These are phyloP conservation scores for Ramaria sp. DNA, from an alignment of 768 basidiomycete genomes.

Conservation along the genomic window DNA sequence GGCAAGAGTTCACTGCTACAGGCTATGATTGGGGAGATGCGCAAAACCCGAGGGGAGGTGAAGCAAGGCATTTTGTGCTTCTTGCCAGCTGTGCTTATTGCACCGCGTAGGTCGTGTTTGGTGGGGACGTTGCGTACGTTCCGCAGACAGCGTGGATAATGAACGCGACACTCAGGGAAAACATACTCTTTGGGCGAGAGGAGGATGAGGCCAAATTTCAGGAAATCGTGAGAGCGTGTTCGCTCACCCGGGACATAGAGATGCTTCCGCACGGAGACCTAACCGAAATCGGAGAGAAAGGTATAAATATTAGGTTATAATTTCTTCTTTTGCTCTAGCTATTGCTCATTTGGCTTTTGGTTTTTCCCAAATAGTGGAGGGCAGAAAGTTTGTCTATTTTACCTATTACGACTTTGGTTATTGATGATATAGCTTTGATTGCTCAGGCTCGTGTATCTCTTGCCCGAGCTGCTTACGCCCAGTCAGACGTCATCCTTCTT, in stretches of 20 bases:
- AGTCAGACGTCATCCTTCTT: constrained; percentile 61
- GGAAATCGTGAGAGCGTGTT: constrained; percentile 52
- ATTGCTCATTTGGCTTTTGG: not conserved
- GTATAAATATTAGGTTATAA: constrained; percentile 44
- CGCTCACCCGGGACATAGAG: constrained; percentile 58
- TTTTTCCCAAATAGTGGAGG: constrained; percentile 16
- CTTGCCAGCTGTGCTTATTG: not conserved
- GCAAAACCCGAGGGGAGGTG: constrained; percentile 44
- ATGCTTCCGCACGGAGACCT: constrained; percentile 59
- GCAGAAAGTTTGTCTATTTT: constrained; percentile 21
- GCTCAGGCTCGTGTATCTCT: constrained; percentile 60
- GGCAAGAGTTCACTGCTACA: constrained; percentile 61
- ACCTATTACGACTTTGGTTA: too few species aligned
- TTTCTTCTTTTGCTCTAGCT: not conserved
- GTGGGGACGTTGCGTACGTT: constrained; percentile 46
- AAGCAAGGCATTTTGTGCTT: constrained; percentile 12
- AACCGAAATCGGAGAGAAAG: constrained; percentile 71
- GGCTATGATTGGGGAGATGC: constrained; percentile 59
- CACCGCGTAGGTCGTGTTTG: constrained; percentile 34
- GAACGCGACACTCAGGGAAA: constrained; percentile 61
- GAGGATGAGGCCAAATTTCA: constrained; percentile 53
- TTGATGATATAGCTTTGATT: not conserved
- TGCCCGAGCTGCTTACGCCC: constrained; percentile 68
- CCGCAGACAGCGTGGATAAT: constrained; percentile 56
- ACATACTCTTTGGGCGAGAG: constrained; percentile 62